A percentile compares a stretch with the other conserved stretches of the same genome.
Evolutionary conservation across 2,329 filamentous ascomycete genomes (phyloP).

Genomic region (Massarina eburnea): DNA sequence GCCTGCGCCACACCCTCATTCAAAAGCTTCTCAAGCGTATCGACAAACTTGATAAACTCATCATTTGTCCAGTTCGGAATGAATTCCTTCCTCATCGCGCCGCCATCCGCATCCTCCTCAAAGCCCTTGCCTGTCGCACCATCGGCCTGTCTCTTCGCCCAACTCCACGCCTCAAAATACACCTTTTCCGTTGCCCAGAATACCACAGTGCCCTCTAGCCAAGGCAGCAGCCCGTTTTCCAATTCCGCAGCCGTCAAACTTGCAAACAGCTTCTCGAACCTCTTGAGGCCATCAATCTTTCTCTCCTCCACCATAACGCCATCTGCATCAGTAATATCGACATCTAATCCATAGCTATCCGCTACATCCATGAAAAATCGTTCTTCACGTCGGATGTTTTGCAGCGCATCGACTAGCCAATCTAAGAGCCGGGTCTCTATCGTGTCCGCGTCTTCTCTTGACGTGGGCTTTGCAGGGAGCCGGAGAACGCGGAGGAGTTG

Average conservation of each 20-base stretch:
- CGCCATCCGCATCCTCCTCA: constrained; percentile 62
- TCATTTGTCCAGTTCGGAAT: constrained; percentile 69
- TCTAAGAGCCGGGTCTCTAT: constrained; percentile 27
- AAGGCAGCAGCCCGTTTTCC: constrained; percentile 15
- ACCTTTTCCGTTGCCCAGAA: constrained; percentile 40
- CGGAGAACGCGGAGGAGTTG: constrained; percentile 22
- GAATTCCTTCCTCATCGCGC: constrained; percentile 64
- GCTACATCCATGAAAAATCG: constrained; percentile 36
- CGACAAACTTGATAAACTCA: constrained; percentile 64
- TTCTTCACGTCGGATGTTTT: constrained; percentile 36
- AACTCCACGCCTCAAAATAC: constrained; percentile 39
- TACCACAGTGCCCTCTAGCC: constrained; percentile 35
- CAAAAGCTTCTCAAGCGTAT: constrained; percentile 56
- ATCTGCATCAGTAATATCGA: constrained; percentile 11
- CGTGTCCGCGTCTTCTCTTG: constrained; percentile 13
- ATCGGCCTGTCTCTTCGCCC: constrained; percentile 28
- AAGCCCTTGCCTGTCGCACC: constrained; percentile 1
- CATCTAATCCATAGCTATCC: constrained; percentile 25
- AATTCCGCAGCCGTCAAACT: constrained; percentile 10
- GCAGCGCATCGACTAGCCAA: constrained; percentile 34
- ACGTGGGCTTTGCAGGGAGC: constrained; percentile 13
- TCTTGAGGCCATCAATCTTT: constrained; percentile 31
- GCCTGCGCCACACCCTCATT: constrained; percentile 47
- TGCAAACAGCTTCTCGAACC: constrained; percentile 32
- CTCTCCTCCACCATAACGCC: constrained; percentile 6